Base-by-base conservation (phyloP, 106 monocot species). In the Dendrobium officinale region DNA sequence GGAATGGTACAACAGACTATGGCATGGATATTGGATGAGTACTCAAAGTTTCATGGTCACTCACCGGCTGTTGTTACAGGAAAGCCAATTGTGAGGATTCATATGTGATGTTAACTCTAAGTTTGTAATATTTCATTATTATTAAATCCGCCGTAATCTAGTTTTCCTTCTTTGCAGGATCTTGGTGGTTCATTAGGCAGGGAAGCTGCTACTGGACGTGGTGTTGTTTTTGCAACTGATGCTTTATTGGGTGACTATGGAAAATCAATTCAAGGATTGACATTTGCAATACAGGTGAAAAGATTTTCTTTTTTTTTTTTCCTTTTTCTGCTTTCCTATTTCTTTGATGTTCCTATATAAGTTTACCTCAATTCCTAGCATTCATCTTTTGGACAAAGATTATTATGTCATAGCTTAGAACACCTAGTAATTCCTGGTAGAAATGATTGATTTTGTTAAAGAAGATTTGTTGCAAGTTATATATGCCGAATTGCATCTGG, bases 21-120 rank as follows among this genome's bases (percentile, higher is more conserved):
- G 96, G 96, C 96, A 72, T 96, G 93, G 96, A 96, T 96, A 77
- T 86, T 93, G 77, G 96, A 96, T 78, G 96, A 93, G 78, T 96
- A 96, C 58, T 96, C 96, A 0, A 96, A 96, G 64, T 96, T 96
- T 77, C 96, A 96, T 82, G 93, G 90, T 24, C 77, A 92, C 74
- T 92, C 92, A 16, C 92, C 95, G 48, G 95, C 93, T 75, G 78
- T 96, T 42, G 96, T 96, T 41, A 96, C 93, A 1, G 96, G 93
- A 83, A 96, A 96, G 82, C 96, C 93, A 77, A 90, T 96, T 42
- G 95, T 96, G 70, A 86, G 95, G 58, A n/a, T 6, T 26, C 24
- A 77, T 13, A 61, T 77, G 56, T 51, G 51, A 13, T 10, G 13
- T 15, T 51, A 51, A 13, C 15, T 51, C 15, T 51, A 13, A 48